These are phyloP conservation scores for Aspergillus pseudotamarii DNA, from an alignment of 2,329 filamentous ascomycete species.

Conservation along the genomic window DNA sequence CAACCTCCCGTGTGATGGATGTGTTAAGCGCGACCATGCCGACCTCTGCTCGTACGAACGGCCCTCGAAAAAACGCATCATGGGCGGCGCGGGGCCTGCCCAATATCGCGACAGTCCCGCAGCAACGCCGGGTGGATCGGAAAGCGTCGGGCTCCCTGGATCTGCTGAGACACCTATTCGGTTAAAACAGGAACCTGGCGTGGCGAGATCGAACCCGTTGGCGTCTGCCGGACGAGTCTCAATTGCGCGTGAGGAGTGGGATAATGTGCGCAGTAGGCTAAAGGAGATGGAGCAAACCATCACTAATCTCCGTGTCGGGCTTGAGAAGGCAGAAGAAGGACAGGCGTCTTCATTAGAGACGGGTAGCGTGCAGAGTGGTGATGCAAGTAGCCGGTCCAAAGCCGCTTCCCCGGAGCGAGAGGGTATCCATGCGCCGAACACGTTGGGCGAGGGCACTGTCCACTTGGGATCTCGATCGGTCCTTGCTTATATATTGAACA, in stretches of 20 bases:
- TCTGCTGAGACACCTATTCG: slow-evolving; percentile 26
- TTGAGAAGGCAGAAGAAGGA: slow-evolving; percentile 41
- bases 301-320: slow-evolving; percentile 40
- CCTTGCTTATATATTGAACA: slow-evolving; percentile 61
- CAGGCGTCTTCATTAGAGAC: slow-evolving; percentile 28
- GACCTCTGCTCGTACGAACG: slow-evolving; percentile 54
- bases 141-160: slow-evolving; percentile 15
- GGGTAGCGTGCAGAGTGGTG: slow-evolving; percentile 35
- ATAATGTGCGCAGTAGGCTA: slow-evolving; percentile 44
- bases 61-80: slow-evolving; percentile 48
- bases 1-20: slow-evolving; percentile 52
- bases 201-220: slow-evolving; percentile 12
- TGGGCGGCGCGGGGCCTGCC: slow-evolving; percentile 25
- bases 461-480: slow-evolving; percentile 65
- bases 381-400: slow-evolving; percentile 36
- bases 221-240: slow-evolving; percentile 33
- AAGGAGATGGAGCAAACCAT: slow-evolving; percentile 49
- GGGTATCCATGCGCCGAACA: slow-evolving; percentile 63
- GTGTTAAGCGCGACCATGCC: slow-evolving; percentile 53
- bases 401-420: slow-evolving; percentile 48
- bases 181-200: slow-evolving; percentile 29
- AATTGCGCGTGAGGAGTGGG: slow-evolving; percentile 48
- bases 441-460: slow-evolving; percentile 61
- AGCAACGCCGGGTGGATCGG: slow-evolving; percentile 8
- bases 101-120: slow-evolving; percentile 27